These are phyloP conservation scores for Urtica urens DNA, from an alignment of 306 rosid species.

Conservation along the genomic window DNA sequence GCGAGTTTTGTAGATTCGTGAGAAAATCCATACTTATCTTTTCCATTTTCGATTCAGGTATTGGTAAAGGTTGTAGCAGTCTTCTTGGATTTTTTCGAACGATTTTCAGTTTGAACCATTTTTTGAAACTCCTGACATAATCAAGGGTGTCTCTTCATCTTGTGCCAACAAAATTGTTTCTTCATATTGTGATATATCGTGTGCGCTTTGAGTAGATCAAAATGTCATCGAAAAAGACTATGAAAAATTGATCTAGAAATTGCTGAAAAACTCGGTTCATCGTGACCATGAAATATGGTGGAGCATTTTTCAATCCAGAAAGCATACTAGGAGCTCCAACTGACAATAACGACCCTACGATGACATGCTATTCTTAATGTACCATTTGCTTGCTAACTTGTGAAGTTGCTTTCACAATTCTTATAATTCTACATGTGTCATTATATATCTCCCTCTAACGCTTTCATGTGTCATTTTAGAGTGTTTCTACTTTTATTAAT, in stretches of 20 bases:
- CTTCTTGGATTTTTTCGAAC: background rate
- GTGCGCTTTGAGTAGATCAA: background rate
- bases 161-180: background rate
- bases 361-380: too few species aligned
- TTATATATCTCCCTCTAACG: too few species aligned
- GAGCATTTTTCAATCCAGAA: background rate
- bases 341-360: too few species aligned
- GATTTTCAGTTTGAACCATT: background rate
- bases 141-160: background rate
- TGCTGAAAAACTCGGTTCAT: background rate
- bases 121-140: background rate
- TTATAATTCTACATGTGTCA: too few species aligned
- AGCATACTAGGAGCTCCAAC: background rate
- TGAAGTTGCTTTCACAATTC: too few species aligned
- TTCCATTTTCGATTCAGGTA: background rate
- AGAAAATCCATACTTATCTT: background rate
- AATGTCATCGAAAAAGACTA: background rate
- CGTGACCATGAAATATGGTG: background rate
- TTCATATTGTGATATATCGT: background rate
- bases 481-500: too few species aligned
- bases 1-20: background rate
- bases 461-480: too few species aligned
- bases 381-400: too few species aligned
- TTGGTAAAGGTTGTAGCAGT: background rate
- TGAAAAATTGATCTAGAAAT: background rate